Percentiles rank a stretch among this genome's conserved stretches.
phyloP scores from a whole-genome alignment of 2,329 filamentous ascomycete species.

The Pestalotiopsis sp. region DNA sequence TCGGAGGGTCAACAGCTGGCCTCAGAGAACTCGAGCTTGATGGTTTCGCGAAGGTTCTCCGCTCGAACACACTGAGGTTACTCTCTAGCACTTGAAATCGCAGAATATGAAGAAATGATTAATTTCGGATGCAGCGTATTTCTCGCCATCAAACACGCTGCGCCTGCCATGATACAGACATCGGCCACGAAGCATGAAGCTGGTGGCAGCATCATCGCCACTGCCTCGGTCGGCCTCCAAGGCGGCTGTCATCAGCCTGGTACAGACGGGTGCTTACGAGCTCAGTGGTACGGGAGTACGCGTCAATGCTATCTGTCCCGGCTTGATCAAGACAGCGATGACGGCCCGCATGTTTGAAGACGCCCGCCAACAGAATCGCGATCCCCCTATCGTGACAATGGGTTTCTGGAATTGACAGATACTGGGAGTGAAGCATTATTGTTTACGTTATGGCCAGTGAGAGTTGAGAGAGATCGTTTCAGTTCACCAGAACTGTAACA shows the following conservation, averaged over 20 bases:
- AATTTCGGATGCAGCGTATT: conserved; percentile 62
- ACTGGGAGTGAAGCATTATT: no score
- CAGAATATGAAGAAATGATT: neutral
- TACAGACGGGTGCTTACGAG: conserved; percentile 85
- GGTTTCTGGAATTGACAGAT: no score
- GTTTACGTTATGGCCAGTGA: no score
- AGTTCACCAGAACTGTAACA: no score
- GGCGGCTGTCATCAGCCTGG: conserved; percentile 85
- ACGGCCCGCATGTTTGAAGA: conserved; percentile 67
- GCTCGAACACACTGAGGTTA: conserved; percentile 76
- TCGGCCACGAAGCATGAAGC: conserved; percentile 66
- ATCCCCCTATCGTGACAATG: conserved; percentile 64
- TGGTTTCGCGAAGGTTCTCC: conserved; percentile 77
- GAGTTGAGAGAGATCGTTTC: no score
- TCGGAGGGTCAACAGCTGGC: conserved; percentile 61
- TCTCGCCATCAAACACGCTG: conserved; percentile 83
- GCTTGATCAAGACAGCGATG: conserved; percentile 92
- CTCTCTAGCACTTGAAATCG: conserved; percentile 19
- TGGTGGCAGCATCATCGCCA: conserved; percentile 80
- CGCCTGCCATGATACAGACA: conserved; percentile 79
- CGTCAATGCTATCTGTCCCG: conserved; percentile 89
- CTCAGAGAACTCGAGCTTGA: conserved; percentile 68
- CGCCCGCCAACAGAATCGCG: conserved; percentile 67
- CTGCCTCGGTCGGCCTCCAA: conserved; percentile 89
- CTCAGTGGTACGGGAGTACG: conserved; percentile 78